Evolutionary conservation across 495 filamentous ascomycete genomes (phyloP).

Genomic region (Mycothermus thermophilus): DNA sequence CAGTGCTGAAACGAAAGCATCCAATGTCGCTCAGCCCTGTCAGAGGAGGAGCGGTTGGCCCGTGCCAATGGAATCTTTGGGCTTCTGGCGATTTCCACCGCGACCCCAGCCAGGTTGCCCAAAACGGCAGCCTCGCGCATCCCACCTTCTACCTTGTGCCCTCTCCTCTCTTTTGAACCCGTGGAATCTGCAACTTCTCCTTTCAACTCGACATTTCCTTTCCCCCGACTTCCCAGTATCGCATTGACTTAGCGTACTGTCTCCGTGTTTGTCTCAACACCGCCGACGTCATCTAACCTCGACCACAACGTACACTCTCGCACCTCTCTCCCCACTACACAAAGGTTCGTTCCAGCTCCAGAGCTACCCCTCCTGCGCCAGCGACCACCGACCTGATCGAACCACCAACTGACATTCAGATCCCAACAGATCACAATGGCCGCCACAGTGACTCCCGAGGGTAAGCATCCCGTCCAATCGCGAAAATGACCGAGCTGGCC

Average conservation of each 20-base stretch:
- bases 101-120: conserved; percentile 12
- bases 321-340: neutral
- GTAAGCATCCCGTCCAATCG: conserved; percentile 6
- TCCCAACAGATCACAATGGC: conserved; percentile 14
- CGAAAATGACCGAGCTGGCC: neutral
- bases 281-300: neutral
- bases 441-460: conserved; percentile 19
- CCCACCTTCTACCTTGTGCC: conserved; percentile 1
- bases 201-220: neutral
- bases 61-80: conserved; percentile 21
- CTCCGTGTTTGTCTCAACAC: too few species aligned
- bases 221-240: neutral
- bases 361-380: conserved; percentile 19
- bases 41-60: too few species aligned
- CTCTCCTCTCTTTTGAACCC: neutral
- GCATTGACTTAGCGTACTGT: too few species aligned
- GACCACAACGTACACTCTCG: neutral
- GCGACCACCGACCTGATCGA: neutral
- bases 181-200: neutral
- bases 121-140: conserved; percentile 17
- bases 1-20: too few species aligned
- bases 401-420: conserved; percentile 1
- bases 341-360: conserved; percentile 3
- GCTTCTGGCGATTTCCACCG: conserved; percentile 26
- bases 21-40: conserved; percentile 14